These are phyloP conservation scores for Calophaca sinica DNA, from an alignment of 306 rosid species.

Conservation along the genomic window DNA sequence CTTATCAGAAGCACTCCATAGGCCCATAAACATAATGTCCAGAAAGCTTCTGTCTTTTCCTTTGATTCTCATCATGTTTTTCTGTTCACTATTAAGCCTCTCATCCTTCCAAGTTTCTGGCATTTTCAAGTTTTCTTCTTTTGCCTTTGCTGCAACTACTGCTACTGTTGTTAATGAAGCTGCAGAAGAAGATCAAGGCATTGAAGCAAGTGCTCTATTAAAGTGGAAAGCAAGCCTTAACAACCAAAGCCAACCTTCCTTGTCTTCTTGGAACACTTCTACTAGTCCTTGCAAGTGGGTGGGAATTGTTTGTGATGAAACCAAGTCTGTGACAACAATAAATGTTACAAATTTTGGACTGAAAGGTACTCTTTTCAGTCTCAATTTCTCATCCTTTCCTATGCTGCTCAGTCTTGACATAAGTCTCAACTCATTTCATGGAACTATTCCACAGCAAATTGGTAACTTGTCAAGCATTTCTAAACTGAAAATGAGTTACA, in stretches of 20 bases:
- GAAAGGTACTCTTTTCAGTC: constrained; percentile 46
- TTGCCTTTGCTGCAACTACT: constrained; percentile 5
- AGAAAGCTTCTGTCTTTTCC: constrained; percentile 16
- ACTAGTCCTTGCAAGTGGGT: constrained; percentile 45
- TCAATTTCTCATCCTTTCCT: constrained; percentile 50
- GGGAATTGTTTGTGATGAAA: constrained; percentile 43
- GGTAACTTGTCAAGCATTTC: constrained; percentile 42
- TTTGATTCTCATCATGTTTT: constrained; percentile 2
- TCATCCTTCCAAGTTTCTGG: constrained; percentile 7
- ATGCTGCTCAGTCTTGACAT: constrained; percentile 15
- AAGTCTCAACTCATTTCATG: constrained; percentile 32
- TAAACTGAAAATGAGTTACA: constrained; percentile 3
- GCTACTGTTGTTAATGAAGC: background rate
- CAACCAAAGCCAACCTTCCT: constrained; percentile 40
- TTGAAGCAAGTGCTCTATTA: constrained; percentile 41
- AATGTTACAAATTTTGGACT: constrained; percentile 32
- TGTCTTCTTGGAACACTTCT: constrained; percentile 44
- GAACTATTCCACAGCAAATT: constrained; percentile 45
- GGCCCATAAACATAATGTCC: constrained; percentile 18
- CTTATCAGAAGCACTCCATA: background rate
- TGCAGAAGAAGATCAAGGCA: constrained; percentile 1
- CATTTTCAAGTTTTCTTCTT: background rate
- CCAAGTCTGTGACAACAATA: constrained; percentile 22
- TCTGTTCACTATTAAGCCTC: constrained; percentile 24
- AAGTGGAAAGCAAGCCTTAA: constrained; percentile 49